Percentiles rank a stretch among this genome's conserved stretches.
phyloP scores from a whole-genome alignment of 2,329 filamentous ascomycete species.

The Colletotrichum musae region DNA sequence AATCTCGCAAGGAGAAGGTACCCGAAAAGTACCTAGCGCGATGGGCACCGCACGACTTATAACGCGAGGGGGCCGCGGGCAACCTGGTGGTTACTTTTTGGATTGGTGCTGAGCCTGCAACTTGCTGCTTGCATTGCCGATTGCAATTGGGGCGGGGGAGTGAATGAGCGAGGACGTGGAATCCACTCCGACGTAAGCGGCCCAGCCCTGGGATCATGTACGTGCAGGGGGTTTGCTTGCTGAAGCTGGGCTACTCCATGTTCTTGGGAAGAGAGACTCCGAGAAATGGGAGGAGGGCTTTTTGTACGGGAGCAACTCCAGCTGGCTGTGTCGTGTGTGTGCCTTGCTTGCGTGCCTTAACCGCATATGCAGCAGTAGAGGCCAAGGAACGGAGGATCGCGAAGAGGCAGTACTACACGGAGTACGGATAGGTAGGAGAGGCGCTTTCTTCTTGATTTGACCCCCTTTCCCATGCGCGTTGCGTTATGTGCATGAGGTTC shows the following conservation, averaged over 20 bases:
- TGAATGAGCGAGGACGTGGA: background rate
- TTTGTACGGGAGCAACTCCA: too few species aligned
- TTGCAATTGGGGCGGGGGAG: constrained; percentile 7
- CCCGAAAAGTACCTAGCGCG: constrained; percentile 22
- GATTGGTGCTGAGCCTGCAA: background rate
- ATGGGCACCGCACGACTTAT: constrained; percentile 14
- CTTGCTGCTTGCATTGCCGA: background rate
- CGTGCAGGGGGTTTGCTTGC: background rate
- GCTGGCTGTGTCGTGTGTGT: background rate
- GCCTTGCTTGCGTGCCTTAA: background rate
- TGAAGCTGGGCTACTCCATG: constrained; percentile 6
- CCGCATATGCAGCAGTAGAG: constrained; percentile 1
- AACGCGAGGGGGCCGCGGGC: background rate
- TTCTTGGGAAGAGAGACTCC: background rate
- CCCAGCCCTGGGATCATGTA: constrained; percentile 16
- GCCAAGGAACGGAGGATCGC: background rate
- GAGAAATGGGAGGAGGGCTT: background rate
- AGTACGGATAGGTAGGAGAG: background rate
- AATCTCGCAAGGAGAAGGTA: constrained; percentile 6
- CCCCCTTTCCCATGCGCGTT: background rate
- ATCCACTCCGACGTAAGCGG: constrained; percentile 21
- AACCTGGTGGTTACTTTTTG: background rate
- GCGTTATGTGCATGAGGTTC: background rate
- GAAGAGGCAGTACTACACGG: too few species aligned
- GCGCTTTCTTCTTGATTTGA: background rate